Evolutionary conservation across 2,329 filamentous ascomycete species (phyloP).

Genomic region (Sclerotiophoma versabilis): DNA sequence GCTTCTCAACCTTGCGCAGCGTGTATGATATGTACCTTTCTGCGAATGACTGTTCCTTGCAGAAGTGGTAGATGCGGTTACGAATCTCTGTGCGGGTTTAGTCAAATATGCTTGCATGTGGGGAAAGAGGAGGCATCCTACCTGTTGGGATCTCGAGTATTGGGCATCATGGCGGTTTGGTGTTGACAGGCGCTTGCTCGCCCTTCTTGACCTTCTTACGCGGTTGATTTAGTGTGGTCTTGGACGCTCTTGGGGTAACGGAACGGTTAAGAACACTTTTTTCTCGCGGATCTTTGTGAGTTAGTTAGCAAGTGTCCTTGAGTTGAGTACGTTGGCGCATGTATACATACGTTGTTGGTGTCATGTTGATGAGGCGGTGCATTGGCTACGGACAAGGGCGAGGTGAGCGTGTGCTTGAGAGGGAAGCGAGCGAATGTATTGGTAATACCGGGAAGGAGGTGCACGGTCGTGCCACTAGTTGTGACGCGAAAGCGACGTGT

Average conservation of each 20-base stretch:
- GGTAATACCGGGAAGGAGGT: no score
- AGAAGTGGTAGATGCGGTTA: slow-evolving; percentile 24
- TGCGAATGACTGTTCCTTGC: slow-evolving; percentile 2
- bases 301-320: background rate
- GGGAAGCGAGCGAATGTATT: no score
- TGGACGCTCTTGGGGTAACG: background rate
- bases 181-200: background rate
- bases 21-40: background rate
- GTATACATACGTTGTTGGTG: no score
- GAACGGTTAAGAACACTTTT: background rate
- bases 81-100: slow-evolving; percentile 17
- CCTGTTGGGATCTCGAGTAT: slow-evolving; percentile 6
- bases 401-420: no score
- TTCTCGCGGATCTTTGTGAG: background rate
- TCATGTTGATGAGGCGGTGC: no score
- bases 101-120: background rate
- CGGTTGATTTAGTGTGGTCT: background rate
- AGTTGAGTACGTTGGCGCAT: no score
- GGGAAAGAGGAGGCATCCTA: background rate
- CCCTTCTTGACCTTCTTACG: background rate
- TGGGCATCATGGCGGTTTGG: background rate
- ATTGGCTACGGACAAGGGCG: no score
- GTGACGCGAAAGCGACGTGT: background rate
- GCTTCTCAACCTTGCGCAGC: background rate
- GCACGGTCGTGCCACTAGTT: no score